Conservation (phyloP, 176 grass and related monocot genomes). For the Oryza nivara region DNA sequence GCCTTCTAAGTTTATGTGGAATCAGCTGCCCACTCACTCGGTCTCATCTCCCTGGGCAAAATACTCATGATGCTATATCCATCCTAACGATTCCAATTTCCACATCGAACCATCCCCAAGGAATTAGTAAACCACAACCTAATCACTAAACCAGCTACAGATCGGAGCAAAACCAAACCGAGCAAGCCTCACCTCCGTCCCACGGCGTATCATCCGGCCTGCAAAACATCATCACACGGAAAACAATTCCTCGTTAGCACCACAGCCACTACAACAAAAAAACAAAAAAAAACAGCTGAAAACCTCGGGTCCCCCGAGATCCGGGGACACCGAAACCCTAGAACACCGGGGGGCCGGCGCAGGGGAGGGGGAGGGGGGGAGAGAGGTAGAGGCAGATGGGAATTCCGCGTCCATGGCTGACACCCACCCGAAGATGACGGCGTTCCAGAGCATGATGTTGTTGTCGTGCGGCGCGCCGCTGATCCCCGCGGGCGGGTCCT, state of each 20-base stretch:
- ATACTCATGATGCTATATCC: not conserved
- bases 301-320: constrained; percentile 33
- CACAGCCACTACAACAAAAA: not conserved
- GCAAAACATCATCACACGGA: constrained; percentile 33
- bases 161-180: constrained; percentile 20
- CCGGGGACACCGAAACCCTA: constrained; percentile 20
- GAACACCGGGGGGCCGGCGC: not conserved
- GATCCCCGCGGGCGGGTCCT: constrained; percentile 94
- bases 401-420: not conserved
- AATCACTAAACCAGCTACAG: constrained; percentile 11
- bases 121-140: constrained; percentile 11
- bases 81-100: not conserved
- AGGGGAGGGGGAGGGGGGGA: too few relatives aligned
- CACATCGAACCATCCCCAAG: not conserved
- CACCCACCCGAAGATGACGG: constrained; percentile 89
- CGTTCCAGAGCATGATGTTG: constrained; percentile 99
- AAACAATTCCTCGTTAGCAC: constrained; percentile 22
- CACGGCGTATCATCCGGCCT: constrained; percentile 97
- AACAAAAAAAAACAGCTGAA: not conserved
- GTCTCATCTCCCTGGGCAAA: not conserved
- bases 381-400: not conserved
- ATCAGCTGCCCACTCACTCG: not conserved
- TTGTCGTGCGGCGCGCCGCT: constrained; percentile 94
- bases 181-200: constrained; percentile 80
- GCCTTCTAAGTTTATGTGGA: not conserved